Conservation (phyloP, 768 basidiomycete genomes). For the Dioszegia crocea region DNA sequence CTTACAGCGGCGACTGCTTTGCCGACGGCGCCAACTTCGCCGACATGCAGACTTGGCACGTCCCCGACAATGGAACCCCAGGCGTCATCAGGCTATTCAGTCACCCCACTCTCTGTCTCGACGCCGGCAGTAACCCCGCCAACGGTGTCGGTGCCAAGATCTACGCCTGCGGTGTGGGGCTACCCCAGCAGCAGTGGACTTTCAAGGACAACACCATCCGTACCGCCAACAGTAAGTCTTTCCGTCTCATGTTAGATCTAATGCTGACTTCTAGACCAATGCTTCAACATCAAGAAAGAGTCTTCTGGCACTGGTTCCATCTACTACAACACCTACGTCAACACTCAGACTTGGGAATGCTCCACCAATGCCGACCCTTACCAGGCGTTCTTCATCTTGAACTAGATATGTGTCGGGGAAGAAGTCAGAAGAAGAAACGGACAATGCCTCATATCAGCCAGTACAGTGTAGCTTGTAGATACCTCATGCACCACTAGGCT, state of each 20-base stretch:
- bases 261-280: slow-evolving; percentile 6
- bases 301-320: background rate
- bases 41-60: background rate
- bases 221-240: background rate
- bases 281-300: background rate
- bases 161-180: slow-evolving; percentile 19
- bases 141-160: slow-evolving; percentile 16
- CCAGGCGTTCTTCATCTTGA: background rate
- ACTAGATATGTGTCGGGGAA: too few species aligned
- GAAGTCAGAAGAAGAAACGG: too few species aligned
- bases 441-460: too few species aligned
- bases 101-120: slow-evolving; percentile 13
- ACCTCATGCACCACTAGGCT: too few species aligned
- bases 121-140: slow-evolving; percentile 20
- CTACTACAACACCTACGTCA: background rate
- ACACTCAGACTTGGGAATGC: slow-evolving; percentile 3
- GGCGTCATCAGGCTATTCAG: background rate
- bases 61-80: background rate
- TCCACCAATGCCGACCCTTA: too few species aligned
- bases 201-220: background rate
- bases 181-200: slow-evolving; percentile 20
- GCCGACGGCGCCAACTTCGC: too few species aligned
- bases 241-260: too few species aligned
- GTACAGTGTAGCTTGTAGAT: too few species aligned
- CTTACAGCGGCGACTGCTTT: too few species aligned